Evolutionary conservation across 148 eudicot genomes (phyloP), one percentile per base, ranked within the genome.

Genomic region (Rhododendron molle): DNA sequence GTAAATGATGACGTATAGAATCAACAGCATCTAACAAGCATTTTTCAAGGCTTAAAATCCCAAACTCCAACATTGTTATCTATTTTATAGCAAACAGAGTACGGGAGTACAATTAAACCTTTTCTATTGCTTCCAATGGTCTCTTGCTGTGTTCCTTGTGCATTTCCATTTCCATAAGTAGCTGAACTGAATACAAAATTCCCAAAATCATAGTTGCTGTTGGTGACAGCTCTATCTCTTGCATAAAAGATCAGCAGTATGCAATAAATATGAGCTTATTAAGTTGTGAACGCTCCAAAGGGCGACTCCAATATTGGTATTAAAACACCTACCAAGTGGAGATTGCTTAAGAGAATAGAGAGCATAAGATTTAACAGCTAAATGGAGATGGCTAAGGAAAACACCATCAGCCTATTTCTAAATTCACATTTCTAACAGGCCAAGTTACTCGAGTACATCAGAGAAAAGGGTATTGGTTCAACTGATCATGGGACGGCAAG

Each of bases 211-310:
- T 36, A 80, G 67, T 80, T 30, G 34, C 44, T 21, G 9, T 52
- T 16, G 28, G 49, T 80, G 83, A 58, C 30, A 58, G 83, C 83
- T 58, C 49, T 21, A 21, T 38, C 83, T 15, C 83, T 73, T 54
- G 73, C 71, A 81, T 44, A 21, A 40, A 80, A 43, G 23, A 77
- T 77, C 44, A n/a, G 2, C 32, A 43, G 10, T 77, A 38, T 77
- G 28, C 6, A 43, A 23, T 38, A 38, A 38, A 38, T 38, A 38
- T 3, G 4, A 76, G 12, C 79, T 38, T 76, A 50, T 50, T 50
- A 9, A 26, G 54, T 21, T 54, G 18, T 52, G 26, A 54, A 34
- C 26, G 18, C 18, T 36, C 83, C 43, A 77, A 13, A 32, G 38
- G n/a, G 69, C 16, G 10, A 34, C 72, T 36, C 43, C 28, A 56